Percentiles rank a stretch among this genome's conserved stretches.
These are phyloP conservation scores for Wallacemonas sp. DNA, from an alignment of 208 protist genomes.

Conservation along the genomic window DNA sequence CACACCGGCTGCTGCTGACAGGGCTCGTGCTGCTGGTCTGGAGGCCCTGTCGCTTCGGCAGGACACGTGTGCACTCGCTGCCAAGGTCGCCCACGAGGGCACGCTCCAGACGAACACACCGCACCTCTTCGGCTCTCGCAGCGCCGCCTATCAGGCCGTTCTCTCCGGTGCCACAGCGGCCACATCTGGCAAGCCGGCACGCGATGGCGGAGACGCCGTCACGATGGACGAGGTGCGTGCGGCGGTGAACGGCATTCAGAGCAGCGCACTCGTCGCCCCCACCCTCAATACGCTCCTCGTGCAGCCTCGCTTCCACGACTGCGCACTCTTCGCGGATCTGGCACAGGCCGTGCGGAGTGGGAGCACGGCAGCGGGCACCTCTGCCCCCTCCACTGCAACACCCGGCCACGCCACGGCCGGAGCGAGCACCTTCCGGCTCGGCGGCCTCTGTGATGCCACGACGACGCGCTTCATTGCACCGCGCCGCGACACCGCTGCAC, in stretches of 20 bases:
- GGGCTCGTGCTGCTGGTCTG: neutral
- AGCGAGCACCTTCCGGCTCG: neutral
- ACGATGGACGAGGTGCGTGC: neutral
- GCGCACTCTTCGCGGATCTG: neutral
- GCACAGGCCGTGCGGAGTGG: neutral
- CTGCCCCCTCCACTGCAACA: too few species aligned
- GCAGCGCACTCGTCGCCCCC: neutral
- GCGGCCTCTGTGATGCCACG: neutral
- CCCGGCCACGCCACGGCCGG: too few species aligned
- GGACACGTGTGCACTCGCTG: neutral
- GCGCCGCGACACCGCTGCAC: neutral
- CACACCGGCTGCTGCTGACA: neutral
- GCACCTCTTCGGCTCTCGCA: neutral
- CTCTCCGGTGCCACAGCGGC: neutral
- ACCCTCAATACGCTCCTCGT: slow-evolving; percentile 6
- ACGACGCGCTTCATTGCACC: slow-evolving; percentile 1
- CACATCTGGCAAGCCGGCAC: too few species aligned
- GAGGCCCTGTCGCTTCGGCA: neutral
- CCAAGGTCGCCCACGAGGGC: neutral
- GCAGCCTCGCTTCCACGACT: neutral
- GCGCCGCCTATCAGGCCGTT: neutral
- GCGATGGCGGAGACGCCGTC: too few species aligned
- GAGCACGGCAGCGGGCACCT: too few species aligned
- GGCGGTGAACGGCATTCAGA: slow-evolving; percentile 1
- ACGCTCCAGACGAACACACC: neutral